Evolutionary conservation across 345 rosid genomes (phyloP), one percentile per base, ranked within the genome.

Genomic region (Psidium friedrichsthalianum): DNA sequence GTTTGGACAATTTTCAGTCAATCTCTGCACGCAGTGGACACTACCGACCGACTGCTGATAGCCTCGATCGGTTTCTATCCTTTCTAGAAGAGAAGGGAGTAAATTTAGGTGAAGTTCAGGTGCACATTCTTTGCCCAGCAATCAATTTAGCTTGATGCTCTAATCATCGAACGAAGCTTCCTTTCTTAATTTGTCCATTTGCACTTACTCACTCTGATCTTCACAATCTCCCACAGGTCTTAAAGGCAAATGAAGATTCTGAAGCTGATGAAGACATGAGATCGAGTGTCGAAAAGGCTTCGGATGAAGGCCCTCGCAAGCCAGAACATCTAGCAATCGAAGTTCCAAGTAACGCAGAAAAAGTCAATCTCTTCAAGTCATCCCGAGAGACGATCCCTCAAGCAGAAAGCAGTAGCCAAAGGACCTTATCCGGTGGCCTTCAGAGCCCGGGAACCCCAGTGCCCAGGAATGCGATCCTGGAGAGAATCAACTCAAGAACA

Each of bases 401-500:
- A 80, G 57, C 84, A 49, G 88, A 58, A 83, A 85, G 55, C 49
- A 89, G 55, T 69, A 95, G 91, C 93, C 83, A 83, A 82, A 96
- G 97, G 92, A 91, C 96, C 25, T 82, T 95, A 49, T 95, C 98
- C 7, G 95, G 98, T 12, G 97, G 95, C 54, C 92, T 95, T 80
- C 95, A 85, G 29, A 96, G 95, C 86, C 95, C 96, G 5, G 88
- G 89, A 86, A 88, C 95, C 59, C 87, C 93, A 32, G 95, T 96
- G 82, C 92, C 98, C 2, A 84, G 88, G 88, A 90, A 84, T 12
- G 89, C 91, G 8, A 90, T 96, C 86, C 81, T 94, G 87, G 83
- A 91, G 84, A 92, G 98, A 88, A 94, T 94, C 89, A 92, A 92
- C 85, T 94, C 98, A 11, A 96, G 94, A 94, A 91, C 88, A 90